Evolutionary conservation across 306 rosid species (phyloP).

Genomic region (Corylus avellana): DNA sequence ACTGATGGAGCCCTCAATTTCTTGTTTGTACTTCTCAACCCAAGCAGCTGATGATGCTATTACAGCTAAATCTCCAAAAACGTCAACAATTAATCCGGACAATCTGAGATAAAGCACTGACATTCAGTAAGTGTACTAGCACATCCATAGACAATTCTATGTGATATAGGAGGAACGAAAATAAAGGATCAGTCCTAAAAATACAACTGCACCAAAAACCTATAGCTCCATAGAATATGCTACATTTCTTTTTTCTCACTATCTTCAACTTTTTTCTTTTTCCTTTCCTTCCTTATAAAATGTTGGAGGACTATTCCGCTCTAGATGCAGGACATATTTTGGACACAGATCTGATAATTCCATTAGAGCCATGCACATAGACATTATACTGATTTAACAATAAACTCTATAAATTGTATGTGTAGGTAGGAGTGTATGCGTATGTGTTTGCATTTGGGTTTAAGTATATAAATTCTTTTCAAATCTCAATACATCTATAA

Average conservation of each 20-base stretch:
- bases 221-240: no score
- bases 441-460: not conserved
- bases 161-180: not conserved
- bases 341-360: no score
- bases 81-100: slow-evolving; percentile 82
- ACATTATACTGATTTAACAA: no score
- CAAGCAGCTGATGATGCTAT: slow-evolving; percentile 96
- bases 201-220: no score
- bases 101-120: slow-evolving; percentile 48
- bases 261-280: no score
- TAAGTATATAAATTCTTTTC: not conserved
- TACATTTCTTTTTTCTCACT: no score
- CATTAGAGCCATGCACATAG: no score
- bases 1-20: slow-evolving; percentile 59
- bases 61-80: slow-evolving; percentile 91
- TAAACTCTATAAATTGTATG: no score
- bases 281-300: not conserved
- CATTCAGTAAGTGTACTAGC: slow-evolving; percentile 12
- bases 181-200: not conserved
- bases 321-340: not conserved
- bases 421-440: not conserved
- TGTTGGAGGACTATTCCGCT: not conserved
- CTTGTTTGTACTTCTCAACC: slow-evolving; percentile 89
- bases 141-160: slow-evolving; percentile 1
- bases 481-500: not conserved